A percentile compares a stretch with the other conserved stretches of the same genome.
phyloP scores from a whole-genome alignment of 2,329 filamentous ascomycete species.

The Diaporthe sp. region DNA sequence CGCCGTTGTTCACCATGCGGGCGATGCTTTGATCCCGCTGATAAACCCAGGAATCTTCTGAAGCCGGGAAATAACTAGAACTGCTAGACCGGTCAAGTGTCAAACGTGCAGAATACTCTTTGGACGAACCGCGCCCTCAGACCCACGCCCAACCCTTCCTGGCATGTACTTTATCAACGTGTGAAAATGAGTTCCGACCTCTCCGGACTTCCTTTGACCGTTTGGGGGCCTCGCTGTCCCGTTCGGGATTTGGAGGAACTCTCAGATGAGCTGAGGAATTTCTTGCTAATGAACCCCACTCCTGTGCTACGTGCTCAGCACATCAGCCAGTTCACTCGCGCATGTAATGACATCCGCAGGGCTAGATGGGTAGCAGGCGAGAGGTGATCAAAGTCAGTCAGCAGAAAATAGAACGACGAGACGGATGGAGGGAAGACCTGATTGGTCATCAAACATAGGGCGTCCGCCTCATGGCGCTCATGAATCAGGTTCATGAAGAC shows the following conservation, averaged over 20 bases:
- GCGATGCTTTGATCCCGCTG: neutral
- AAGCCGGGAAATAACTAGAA: no score
- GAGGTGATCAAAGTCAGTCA: neutral
- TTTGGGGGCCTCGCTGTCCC: neutral
- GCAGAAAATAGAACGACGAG: no score
- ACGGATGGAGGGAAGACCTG: no score
- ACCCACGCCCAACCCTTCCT: neutral
- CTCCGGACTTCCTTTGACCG: neutral
- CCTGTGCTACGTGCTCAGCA: slow-evolving; percentile 5
- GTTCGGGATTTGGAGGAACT: neutral
- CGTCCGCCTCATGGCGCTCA: neutral
- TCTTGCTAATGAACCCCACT: neutral
- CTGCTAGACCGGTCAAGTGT: neutral
- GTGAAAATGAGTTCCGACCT: no score
- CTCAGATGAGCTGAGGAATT: no score
- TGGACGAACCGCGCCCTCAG: neutral
- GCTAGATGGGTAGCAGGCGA: neutral
- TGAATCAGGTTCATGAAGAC: neutral
- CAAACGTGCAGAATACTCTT: no score
- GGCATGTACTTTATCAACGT: neutral
- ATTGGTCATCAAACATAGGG: neutral
- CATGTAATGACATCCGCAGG: neutral
- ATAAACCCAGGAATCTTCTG: no score
- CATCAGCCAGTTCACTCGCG: neutral
- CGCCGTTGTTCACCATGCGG: neutral